A percentile compares a stretch with the other conserved stretches of the same genome.
Evolutionary conservation across 1,284 basidiomycete species (phyloP).

Genomic region (Vanrija humicola): DNA sequence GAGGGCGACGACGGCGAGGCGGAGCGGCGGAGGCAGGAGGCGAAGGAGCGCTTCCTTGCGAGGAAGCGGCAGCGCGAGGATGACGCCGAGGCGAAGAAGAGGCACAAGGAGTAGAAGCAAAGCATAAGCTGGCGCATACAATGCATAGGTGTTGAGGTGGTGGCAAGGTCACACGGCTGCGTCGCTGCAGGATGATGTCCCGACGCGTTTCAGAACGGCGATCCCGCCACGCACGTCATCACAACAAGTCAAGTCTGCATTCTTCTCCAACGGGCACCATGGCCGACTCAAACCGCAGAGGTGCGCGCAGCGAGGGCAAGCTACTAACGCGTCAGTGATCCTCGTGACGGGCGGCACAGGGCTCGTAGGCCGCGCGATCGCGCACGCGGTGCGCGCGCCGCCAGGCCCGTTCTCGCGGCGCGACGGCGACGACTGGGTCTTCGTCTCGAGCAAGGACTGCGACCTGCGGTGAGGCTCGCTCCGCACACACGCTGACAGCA

Average conservation of each 20-base stretch:
- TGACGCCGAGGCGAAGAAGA: slow-evolving; percentile 30
- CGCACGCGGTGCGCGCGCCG: slow-evolving; percentile 22
- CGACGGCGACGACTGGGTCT: slow-evolving; percentile 77
- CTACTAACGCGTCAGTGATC: too few species aligned
- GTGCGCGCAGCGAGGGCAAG: too few species aligned
- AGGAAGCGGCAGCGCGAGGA: slow-evolving; percentile 74
- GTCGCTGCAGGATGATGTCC: too few species aligned
- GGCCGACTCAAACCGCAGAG: too few species aligned
- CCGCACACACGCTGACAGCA: slow-evolving; percentile 38
- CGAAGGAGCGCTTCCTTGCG: slow-evolving; percentile 69
- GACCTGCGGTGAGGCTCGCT: slow-evolving; percentile 22
- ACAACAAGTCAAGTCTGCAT: too few species aligned
- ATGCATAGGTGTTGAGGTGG: too few species aligned
- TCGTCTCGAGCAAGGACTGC: slow-evolving; percentile 61
- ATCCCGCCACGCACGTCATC: too few species aligned
- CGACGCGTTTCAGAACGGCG: too few species aligned
- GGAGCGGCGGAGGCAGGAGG: slow-evolving; percentile 64
- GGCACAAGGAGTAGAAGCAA: slow-evolving; percentile 12
- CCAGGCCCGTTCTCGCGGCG: slow-evolving; percentile 66
- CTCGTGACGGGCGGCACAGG: too few species aligned
- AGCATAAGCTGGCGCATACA: background rate
- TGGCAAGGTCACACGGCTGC: too few species aligned
- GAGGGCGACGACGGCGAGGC: slow-evolving; percentile 54
- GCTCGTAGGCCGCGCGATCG: too few species aligned
- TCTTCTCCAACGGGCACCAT: too few species aligned